Evolutionary conservation across 768 basidiomycete species (phyloP).

Genomic region (Tulasnella calospora): DNA sequence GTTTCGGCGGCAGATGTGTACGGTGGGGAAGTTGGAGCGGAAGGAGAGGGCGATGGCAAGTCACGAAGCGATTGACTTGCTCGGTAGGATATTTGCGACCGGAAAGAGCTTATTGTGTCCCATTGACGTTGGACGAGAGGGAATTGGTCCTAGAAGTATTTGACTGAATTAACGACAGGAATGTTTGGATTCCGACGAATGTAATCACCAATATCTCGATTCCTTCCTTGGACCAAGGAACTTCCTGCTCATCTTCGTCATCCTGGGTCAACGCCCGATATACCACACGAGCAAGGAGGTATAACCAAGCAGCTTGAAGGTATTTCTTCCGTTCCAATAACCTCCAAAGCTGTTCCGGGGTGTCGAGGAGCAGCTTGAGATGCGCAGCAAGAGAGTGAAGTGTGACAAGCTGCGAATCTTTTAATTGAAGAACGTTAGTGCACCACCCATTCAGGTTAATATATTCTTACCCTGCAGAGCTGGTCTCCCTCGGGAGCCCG

Average conservation of each 20-base stretch:
- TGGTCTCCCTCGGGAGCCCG: slow-evolving; percentile 39
- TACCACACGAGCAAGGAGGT: slow-evolving; percentile 78
- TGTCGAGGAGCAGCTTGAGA: slow-evolving; percentile 84
- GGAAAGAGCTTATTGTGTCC: slow-evolving; percentile 83
- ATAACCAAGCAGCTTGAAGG: slow-evolving; percentile 81
- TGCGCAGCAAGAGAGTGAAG: slow-evolving; percentile 79
- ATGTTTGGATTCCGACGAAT: background rate
- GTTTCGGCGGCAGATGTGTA: slow-evolving; percentile 43
- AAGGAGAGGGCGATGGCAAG: slow-evolving; percentile 48
- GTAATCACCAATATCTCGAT: slow-evolving; percentile 57
- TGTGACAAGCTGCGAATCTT: slow-evolving; percentile 63
- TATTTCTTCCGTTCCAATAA: slow-evolving; percentile 75
- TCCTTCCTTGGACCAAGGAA: slow-evolving; percentile 50
- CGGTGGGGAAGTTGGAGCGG: slow-evolving; percentile 35
- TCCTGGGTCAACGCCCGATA: slow-evolving; percentile 65
- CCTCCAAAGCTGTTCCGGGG: slow-evolving; percentile 87
- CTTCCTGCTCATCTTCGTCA: slow-evolving; percentile 50
- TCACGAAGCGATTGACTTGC: slow-evolving; percentile 79
- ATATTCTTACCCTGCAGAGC: slow-evolving; percentile 19
- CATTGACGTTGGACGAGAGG: slow-evolving; percentile 89
- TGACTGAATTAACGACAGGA: background rate
- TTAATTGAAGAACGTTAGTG: background rate
- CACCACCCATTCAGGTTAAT: background rate
- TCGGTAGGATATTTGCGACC: slow-evolving; percentile 80
- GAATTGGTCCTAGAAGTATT: slow-evolving; percentile 61